phyloP scores from a whole-genome alignment of 192 early-diverging fungal genomes.

The Linnemannia zychae region DNA sequence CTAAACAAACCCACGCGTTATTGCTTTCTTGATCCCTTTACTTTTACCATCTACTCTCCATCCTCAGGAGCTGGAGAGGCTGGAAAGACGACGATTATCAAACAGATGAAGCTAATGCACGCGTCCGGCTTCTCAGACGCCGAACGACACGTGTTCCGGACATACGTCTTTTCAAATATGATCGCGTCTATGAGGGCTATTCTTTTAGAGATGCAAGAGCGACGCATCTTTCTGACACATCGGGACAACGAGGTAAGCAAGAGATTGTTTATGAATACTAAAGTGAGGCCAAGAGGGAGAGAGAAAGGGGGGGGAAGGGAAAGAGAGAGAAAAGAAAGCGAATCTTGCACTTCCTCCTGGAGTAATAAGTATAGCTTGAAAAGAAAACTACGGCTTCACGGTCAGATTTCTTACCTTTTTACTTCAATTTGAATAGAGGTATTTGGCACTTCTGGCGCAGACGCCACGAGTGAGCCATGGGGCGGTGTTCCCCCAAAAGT shows the following conservation, averaged over 20 bases:
- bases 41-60: too few relatives aligned
- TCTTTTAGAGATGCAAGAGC: constrained; percentile 59
- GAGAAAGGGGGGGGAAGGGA: too few relatives aligned
- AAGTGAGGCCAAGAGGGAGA: too few relatives aligned
- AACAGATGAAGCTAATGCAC: constrained; percentile 73
- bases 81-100: constrained; percentile 71
- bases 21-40: too few relatives aligned
- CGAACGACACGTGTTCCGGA: constrained; percentile 61
- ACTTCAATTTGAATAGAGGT: constrained; percentile 29
- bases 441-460: constrained; percentile 49
- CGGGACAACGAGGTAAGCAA: constrained; percentile 31
- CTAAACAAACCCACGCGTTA: too few relatives aligned
- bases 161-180: constrained; percentile 63
- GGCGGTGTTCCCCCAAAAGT: constrained; percentile 54
- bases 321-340: too few relatives aligned
- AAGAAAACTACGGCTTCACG: too few relatives aligned
- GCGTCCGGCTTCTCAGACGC: constrained; percentile 60
- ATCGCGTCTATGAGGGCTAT: constrained; percentile 63
- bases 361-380: too few relatives aligned
- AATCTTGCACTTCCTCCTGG: too few relatives aligned
- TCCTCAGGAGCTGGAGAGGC: constrained; percentile 67
- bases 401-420: too few relatives aligned
- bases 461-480: constrained; percentile 52
- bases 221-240: neutral
- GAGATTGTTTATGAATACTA: too few relatives aligned